Percentiles rank a stretch among this genome's conserved stretches.
phyloP scores from a whole-genome alignment of 2,329 filamentous ascomycete species.

The Talaromyces amestolkiae region DNA sequence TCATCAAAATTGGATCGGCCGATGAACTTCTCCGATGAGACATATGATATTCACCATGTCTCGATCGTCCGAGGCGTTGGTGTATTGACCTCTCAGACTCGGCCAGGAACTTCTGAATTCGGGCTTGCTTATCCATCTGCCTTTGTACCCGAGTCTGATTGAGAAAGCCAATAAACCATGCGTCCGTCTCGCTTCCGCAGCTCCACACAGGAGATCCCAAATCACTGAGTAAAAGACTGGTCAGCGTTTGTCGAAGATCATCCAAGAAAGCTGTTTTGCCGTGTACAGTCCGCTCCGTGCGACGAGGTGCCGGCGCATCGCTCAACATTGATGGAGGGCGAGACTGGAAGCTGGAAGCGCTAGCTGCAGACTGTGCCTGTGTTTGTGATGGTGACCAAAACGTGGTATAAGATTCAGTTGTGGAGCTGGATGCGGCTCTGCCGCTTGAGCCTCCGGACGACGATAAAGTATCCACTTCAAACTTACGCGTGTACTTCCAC shows the following conservation, averaged over 20 bases:
- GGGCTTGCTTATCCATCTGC: conserved; percentile 41
- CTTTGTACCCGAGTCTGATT: conserved; percentile 49
- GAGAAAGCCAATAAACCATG: conserved; percentile 65
- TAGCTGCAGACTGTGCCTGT: conserved; percentile 62
- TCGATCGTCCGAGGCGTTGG: conserved; percentile 26
- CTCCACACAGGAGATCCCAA: conserved; percentile 81
- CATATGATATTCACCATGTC: conserved; percentile 16
- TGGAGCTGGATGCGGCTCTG: conserved; percentile 66
- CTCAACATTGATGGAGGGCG: conserved; percentile 44
- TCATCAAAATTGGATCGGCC: conserved; percentile 25
- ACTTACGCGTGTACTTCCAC: conserved; percentile 58
- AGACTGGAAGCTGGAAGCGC: conserved; percentile 56
- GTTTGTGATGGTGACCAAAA: conserved; percentile 89
- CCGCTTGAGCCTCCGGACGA: conserved; percentile 57
- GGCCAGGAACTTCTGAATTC: conserved; percentile 39
- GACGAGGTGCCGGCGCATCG: conserved; percentile 35
- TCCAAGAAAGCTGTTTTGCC: conserved; percentile 76
- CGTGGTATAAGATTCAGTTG: conserved; percentile 72
- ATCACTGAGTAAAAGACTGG: conserved; percentile 83
- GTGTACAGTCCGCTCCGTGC: conserved; percentile 47
- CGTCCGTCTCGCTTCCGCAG: conserved; percentile 88
- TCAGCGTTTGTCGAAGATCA: conserved; percentile 74
- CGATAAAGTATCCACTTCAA: conserved; percentile 60
- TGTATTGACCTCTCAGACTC: conserved; percentile 35
- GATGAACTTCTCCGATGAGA: conserved; percentile 36